phyloP scores from a whole-genome alignment of 306 rosid species.

The Oxytropis ochrocephala region DNA sequence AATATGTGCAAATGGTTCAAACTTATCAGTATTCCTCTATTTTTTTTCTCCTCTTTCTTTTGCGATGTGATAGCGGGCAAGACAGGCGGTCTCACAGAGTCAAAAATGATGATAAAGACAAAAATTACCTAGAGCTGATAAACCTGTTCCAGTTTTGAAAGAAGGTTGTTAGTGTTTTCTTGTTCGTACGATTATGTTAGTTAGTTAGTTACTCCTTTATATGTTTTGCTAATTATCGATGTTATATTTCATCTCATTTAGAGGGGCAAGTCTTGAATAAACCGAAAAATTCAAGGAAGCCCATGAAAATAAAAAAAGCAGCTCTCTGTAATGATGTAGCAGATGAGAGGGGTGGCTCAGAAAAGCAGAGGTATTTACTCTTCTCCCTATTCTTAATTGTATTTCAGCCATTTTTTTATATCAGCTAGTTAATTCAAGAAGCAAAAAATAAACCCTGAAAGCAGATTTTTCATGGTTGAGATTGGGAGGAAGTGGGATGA shows the following conservation, averaged over 20 bases:
- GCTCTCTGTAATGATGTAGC: slow-evolving; percentile 41
- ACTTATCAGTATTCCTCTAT: neutral
- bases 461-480: neutral
- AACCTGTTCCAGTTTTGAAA: slow-evolving; percentile 38
- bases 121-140: slow-evolving; percentile 32
- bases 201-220: neutral
- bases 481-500: slow-evolving; percentile 9
- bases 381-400: slow-evolving; percentile 19
- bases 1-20: slow-evolving; percentile 9
- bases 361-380: slow-evolving; percentile 62
- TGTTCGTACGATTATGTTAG: neutral
- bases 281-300: slow-evolving; percentile 37
- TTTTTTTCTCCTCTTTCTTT: slow-evolving; percentile 11
- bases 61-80: slow-evolving; percentile 24
- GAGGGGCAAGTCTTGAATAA: slow-evolving; percentile 18
- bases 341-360: slow-evolving; percentile 61
- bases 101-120: slow-evolving; percentile 38
- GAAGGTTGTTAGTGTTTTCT: slow-evolving; percentile 44
- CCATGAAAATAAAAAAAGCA: slow-evolving; percentile 38
- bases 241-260: slow-evolving; percentile 19
- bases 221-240: neutral
- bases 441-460: slow-evolving; percentile 1
- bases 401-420: neutral
- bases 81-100: slow-evolving; percentile 25
- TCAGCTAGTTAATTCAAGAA: neutral